phyloP scores from a whole-genome alignment of 1,139 yeast species.

The Lodderomyces parapsilosis region DNA sequence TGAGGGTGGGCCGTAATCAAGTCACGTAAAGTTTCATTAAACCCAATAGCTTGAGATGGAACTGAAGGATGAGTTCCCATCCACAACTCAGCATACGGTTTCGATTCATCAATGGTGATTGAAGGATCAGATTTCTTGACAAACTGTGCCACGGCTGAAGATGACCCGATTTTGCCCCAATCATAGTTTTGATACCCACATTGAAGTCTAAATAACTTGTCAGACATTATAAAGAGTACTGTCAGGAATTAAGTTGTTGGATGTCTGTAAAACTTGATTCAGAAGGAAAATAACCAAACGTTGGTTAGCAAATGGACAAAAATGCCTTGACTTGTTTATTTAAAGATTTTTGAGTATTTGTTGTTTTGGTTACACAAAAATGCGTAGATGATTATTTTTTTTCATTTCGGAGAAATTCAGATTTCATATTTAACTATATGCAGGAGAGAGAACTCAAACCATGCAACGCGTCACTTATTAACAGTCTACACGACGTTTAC shows the following conservation, averaged over 20 bases:
- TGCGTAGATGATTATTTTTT: not conserved
- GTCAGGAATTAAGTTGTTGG: not conserved
- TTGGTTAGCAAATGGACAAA: too few relatives aligned
- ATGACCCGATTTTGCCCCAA: conserved; percentile 85
- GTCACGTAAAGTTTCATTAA: conserved; percentile 59
- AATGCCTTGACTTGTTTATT: not conserved
- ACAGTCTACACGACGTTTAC: too few relatives aligned
- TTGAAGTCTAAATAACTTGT: conserved; percentile 41
- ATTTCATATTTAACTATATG: conserved; percentile 31
- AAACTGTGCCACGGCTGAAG: conserved; percentile 86
- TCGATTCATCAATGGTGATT: conserved; percentile 58
- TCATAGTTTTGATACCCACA: conserved; percentile 71
- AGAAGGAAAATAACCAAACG: not conserved
- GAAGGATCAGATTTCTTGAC: conserved; percentile 67
- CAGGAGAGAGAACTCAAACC: not conserved
- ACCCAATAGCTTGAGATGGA: conserved; percentile 65
- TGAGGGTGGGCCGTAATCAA: conserved; percentile 62
- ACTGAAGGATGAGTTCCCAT: conserved; percentile 98
- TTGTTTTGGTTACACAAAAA: not conserved
- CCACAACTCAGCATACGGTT: conserved; percentile 94
- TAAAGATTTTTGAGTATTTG: not conserved
- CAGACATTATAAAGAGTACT: conserved; percentile 8
- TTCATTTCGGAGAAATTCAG: conserved; percentile 14
- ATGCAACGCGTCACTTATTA: not conserved
- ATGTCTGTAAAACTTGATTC: not conserved